These are phyloP conservation scores for Chloropicon primus DNA, from an alignment of 139 green algal species.

Conservation along the genomic window DNA sequence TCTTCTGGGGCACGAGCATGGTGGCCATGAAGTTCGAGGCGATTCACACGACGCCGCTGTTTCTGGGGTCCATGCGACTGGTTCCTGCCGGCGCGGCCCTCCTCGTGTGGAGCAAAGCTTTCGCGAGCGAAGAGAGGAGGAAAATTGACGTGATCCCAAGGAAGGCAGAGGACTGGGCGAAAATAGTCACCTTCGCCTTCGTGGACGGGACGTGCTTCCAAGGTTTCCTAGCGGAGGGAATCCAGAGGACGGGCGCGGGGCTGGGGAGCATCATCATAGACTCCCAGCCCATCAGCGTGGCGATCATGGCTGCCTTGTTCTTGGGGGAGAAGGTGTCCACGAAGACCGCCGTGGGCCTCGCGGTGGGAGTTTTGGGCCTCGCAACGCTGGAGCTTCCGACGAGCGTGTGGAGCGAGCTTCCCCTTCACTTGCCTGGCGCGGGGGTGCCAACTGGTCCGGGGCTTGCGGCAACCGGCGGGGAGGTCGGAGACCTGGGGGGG, in stretches of 20 bases:
- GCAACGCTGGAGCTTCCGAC: constrained; percentile 71
- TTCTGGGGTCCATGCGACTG: constrained; percentile 74
- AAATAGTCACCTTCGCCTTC: constrained; percentile 69
- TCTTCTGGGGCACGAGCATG: constrained; percentile 94
- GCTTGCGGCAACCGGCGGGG: constrained; percentile 6
- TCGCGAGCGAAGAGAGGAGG: constrained; percentile 48
- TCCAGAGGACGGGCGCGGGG: constrained; percentile 65
- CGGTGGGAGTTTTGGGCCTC: constrained; percentile 72
- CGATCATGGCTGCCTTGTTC: constrained; percentile 76
- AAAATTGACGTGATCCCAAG: constrained; percentile 29
- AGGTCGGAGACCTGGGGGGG: constrained; percentile 29
- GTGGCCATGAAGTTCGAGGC: constrained; percentile 76
- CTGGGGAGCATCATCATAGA: constrained; percentile 89
- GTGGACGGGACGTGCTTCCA: constrained; percentile 67
- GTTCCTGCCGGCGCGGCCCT: constrained; percentile 65
- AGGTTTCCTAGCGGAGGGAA: constrained; percentile 82
- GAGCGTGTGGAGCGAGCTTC: neutral
- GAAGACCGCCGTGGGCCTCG: constrained; percentile 39
- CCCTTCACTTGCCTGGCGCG: too few relatives aligned
- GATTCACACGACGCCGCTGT: constrained; percentile 64
- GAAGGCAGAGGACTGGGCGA: constrained; percentile 52
- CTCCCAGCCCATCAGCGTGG: constrained; percentile 88
- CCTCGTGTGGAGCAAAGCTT: constrained; percentile 46
- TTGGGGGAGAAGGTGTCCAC: constrained; percentile 69
- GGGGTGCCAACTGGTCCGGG: neutral